Conservation (phyloP, 2,329 filamentous ascomycete species). For the Colletotrichum spinosum region DNA sequence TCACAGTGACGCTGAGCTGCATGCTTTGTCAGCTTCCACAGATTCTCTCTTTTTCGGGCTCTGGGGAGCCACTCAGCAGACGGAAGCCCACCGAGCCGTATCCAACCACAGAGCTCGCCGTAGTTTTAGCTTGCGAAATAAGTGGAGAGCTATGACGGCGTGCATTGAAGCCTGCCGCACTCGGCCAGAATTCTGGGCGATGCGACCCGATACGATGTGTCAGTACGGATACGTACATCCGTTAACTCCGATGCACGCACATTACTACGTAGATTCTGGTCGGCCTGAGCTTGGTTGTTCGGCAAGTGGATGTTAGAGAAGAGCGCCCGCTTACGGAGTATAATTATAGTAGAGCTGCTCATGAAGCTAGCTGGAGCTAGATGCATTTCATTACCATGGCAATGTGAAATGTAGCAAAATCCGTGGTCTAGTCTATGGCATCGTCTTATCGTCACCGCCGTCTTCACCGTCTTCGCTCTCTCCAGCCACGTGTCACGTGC, state of each 20-base stretch:
- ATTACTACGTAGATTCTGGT: background rate
- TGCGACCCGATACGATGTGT: conserved; percentile 3
- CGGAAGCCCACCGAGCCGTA: background rate
- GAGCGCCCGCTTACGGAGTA: too few relatives aligned
- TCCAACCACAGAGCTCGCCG: conserved; percentile 28
- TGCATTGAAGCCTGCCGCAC: conserved; percentile 35
- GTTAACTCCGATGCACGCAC: conserved; percentile 31
- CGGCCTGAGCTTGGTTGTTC: too few relatives aligned
- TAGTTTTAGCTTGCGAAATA: conserved; percentile 31
- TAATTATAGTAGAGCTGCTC: too few relatives aligned
- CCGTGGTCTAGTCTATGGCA: too few relatives aligned
- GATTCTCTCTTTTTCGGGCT: background rate
- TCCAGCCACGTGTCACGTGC: too few relatives aligned
- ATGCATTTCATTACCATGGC: too few relatives aligned
- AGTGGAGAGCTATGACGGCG: conserved; percentile 38
- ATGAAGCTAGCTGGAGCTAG: too few relatives aligned
- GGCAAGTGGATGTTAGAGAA: too few relatives aligned
- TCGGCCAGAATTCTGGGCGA: conserved; percentile 14
- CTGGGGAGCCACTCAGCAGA: conserved; percentile 9
- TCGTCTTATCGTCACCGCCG: too few relatives aligned
- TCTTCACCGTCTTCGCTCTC: too few relatives aligned
- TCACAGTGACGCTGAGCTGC: conserved; percentile 20
- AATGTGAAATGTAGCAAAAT: too few relatives aligned
- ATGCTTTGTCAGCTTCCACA: conserved; percentile 33
- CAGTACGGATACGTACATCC: background rate